phyloP scores from a whole-genome alignment of 371 early-diverging fungal species.

The Mortierella sp. region DNA sequence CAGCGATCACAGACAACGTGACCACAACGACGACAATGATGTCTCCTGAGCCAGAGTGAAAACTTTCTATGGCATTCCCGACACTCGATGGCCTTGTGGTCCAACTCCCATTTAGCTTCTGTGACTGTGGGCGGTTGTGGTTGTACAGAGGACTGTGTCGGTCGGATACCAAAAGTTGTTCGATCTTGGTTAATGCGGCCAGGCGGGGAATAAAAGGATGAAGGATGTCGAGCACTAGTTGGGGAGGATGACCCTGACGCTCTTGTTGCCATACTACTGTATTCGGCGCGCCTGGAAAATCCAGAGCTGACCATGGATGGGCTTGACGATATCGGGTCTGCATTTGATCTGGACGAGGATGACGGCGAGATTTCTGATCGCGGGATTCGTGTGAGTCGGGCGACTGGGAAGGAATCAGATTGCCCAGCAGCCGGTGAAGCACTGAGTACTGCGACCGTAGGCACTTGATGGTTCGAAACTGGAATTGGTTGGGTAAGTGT shows the following conservation, averaged over 20 bases:
- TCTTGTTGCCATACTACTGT: too few relatives aligned
- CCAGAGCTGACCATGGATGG: not conserved
- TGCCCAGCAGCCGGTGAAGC: conserved; percentile 22
- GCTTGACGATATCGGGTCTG: not conserved
- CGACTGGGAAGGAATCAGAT: conserved; percentile 37
- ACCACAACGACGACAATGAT: conserved; percentile 92
- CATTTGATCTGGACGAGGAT: conserved; percentile 21
- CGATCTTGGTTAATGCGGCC: not conserved
- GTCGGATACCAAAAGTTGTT: conserved; percentile 51
- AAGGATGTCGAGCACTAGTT: not conserved
- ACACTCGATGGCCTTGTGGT: conserved; percentile 73
- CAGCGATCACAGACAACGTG: conserved; percentile 81
- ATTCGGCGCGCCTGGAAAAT: not conserved
- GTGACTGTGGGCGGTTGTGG: conserved; percentile 28
- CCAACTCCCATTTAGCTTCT: conserved; percentile 73
- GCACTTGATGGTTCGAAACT: not conserved
- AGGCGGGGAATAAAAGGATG: too few relatives aligned
- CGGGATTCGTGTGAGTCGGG: conserved; percentile 32
- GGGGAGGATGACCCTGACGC: too few relatives aligned
- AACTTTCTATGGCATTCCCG: conserved; percentile 74
- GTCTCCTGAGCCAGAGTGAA: conserved; percentile 73
- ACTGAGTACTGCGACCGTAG: conserved; percentile 16
- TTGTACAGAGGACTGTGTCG: conserved; percentile 32
- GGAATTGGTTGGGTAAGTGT: conserved; percentile 28
- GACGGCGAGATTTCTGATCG: conserved; percentile 21